These are phyloP conservation scores for Penicillium macrosclerotiorum DNA, from an alignment of 495 filamentous ascomycete genomes.

Conservation along the genomic window DNA sequence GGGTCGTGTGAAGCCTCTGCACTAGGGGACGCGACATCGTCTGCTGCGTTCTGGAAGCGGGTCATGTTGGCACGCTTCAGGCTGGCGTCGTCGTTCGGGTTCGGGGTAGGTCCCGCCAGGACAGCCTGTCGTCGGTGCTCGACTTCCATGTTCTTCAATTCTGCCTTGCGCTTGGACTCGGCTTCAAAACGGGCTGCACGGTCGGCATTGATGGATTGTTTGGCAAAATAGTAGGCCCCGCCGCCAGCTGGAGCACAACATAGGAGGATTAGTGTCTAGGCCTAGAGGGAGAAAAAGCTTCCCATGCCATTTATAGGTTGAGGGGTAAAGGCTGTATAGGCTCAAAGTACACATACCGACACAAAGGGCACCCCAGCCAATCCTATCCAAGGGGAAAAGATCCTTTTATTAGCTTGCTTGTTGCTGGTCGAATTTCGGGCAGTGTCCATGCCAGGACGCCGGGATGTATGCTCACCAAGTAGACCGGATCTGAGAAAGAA, in stretches of 20 bases:
- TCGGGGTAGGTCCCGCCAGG: constrained; percentile 12
- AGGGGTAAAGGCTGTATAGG: neutral
- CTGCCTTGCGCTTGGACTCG: constrained; percentile 60
- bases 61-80: constrained; percentile 37
- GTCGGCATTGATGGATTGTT: constrained; percentile 88
- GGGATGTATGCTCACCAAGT: constrained; percentile 44
- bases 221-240: constrained; percentile 94
- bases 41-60: constrained; percentile 33
- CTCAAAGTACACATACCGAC: constrained; percentile 51
- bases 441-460: constrained; percentile 1
- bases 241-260: constrained; percentile 80
- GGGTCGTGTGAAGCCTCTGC: constrained; percentile 77
- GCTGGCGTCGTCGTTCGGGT: constrained; percentile 26
- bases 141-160: constrained; percentile 57
- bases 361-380: constrained; percentile 84
- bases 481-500: constrained; percentile 44
- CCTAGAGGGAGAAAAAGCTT: neutral
- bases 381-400: constrained; percentile 45
- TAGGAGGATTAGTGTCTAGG: neutral
- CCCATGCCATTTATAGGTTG: neutral
- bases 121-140: constrained; percentile 41
- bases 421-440: neutral
- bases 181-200: constrained; percentile 68
- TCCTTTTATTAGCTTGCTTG: constrained; percentile 22
- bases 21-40: constrained; percentile 73